phyloP scores from a whole-genome alignment of 1,284 basidiomycete species.

The Fomitopsis schrenkii region DNA sequence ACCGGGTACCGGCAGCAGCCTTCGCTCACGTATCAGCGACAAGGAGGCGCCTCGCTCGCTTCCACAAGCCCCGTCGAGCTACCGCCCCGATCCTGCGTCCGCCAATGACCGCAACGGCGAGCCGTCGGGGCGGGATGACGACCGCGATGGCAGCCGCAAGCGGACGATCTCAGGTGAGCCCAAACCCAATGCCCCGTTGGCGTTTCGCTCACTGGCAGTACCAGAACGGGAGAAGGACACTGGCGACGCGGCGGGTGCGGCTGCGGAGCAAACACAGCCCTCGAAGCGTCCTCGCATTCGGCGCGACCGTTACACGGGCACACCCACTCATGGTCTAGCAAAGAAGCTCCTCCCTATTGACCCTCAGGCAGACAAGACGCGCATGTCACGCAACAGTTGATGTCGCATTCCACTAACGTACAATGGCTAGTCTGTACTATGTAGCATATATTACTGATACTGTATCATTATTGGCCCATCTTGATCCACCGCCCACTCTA shows the following conservation, averaged over 20 bases:
- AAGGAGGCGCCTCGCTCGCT: constrained; percentile 41
- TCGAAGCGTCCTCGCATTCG: constrained; percentile 35
- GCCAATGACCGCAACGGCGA: constrained; percentile 10
- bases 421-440: constrained; percentile 1
- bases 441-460: constrained; percentile 21
- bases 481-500: background rate
- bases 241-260: constrained; percentile 25
- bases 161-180: constrained; percentile 61
- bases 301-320: constrained; percentile 37
- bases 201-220: constrained; percentile 1
- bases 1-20: constrained; percentile 34
- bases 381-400: constrained; percentile 46
- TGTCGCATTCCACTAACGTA: background rate
- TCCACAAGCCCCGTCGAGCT: constrained; percentile 35
- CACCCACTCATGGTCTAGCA: constrained; percentile 39
- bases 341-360: constrained; percentile 59
- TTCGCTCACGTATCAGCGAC: constrained; percentile 65
- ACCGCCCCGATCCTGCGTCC: constrained; percentile 33
- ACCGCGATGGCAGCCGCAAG: constrained; percentile 59
- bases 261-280: constrained; percentile 21
- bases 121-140: constrained; percentile 42
- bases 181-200: background rate
- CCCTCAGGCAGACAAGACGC: constrained; percentile 50
- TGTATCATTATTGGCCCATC: constrained; percentile 15
- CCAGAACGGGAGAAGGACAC: constrained; percentile 51